Evolutionary conservation across 805 yeast genomes (phyloP).

Genomic region (Pichia heedii): DNA sequence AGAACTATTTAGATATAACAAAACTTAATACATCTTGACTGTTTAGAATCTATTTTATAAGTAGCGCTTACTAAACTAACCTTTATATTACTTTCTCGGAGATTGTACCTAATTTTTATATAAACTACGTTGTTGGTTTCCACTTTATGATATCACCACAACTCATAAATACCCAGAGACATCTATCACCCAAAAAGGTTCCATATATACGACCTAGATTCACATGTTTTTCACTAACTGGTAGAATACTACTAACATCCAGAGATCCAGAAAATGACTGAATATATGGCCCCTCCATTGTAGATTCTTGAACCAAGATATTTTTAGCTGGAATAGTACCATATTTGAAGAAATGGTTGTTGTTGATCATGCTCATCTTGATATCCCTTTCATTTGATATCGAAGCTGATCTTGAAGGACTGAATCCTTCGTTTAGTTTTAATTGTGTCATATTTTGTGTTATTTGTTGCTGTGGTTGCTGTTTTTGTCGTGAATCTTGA

Average conservation of each 20-base stretch:
- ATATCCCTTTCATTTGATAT: background rate
- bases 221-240: slow-evolving; percentile 27
- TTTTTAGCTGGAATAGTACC: background rate
- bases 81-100: too few relatives aligned
- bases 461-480: slow-evolving; percentile 2
- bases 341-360: background rate
- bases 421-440: background rate
- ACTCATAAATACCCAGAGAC: slow-evolving; percentile 29
- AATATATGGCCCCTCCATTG: slow-evolving; percentile 9
- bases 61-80: too few relatives aligned
- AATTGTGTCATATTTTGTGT: background rate
- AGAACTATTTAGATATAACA: too few relatives aligned
- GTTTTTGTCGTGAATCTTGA: slow-evolving; percentile 12
- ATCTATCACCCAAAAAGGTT: slow-evolving; percentile 23
- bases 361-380: background rate
- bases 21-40: too few relatives aligned
- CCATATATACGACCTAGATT: slow-evolving; percentile 28
- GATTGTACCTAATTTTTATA: too few relatives aligned
- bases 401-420: background rate
- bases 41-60: too few relatives aligned
- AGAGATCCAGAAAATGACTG: slow-evolving; percentile 20
- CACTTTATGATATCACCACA: slow-evolving; percentile 33
- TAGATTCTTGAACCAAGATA: background rate
- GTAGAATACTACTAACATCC: slow-evolving; percentile 24
- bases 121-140: slow-evolving; percentile 14